Conservation (phyloP, 768 basidiomycete species). For the Guyanaporus albipodus region DNA sequence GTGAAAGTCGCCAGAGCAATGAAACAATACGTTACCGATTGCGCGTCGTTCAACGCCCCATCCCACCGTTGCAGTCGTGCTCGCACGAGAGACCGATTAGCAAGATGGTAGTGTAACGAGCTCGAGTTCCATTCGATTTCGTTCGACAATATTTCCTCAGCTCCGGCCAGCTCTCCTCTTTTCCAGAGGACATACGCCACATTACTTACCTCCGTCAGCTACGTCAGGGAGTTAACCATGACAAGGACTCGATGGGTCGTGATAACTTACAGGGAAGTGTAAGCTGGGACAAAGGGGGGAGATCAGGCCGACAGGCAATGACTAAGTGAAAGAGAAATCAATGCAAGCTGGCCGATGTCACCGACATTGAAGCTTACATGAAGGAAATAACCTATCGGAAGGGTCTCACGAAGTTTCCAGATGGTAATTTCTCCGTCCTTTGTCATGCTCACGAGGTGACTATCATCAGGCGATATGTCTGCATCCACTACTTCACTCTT, state of each 20-base stretch:
- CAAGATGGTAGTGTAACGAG: background rate
- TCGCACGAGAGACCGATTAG: conserved; percentile 16
- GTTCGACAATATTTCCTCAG: conserved; percentile 13
- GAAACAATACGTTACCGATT: conserved; percentile 2
- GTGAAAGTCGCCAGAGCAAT: background rate
- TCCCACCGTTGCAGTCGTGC: conserved; percentile 6
- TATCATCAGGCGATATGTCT: conserved; percentile 15
- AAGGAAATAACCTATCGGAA: conserved; percentile 9
- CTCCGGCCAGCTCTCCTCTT: background rate
- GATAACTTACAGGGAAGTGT: conserved; percentile 5
- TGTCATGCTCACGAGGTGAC: conserved; percentile 1
- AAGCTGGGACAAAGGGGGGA: background rate
- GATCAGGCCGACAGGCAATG: conserved; percentile 1
- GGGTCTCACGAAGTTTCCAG: conserved; percentile 13
- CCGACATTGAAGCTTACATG: conserved; percentile 2
- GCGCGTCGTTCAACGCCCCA: conserved; percentile 11
- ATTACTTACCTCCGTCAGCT: conserved; percentile 16
- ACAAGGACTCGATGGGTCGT: background rate
- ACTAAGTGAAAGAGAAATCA: conserved; percentile 1
- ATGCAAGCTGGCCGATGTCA: background rate
- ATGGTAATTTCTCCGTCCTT: conserved; percentile 8
- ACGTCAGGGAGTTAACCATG: background rate
- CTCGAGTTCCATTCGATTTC: conserved; percentile 6
- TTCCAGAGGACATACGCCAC: conserved; percentile 10
- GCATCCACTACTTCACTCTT: conserved; percentile 8